Conservation (phyloP, 176 grass and related monocot genomes). For the Triticum turgidum region DNA sequence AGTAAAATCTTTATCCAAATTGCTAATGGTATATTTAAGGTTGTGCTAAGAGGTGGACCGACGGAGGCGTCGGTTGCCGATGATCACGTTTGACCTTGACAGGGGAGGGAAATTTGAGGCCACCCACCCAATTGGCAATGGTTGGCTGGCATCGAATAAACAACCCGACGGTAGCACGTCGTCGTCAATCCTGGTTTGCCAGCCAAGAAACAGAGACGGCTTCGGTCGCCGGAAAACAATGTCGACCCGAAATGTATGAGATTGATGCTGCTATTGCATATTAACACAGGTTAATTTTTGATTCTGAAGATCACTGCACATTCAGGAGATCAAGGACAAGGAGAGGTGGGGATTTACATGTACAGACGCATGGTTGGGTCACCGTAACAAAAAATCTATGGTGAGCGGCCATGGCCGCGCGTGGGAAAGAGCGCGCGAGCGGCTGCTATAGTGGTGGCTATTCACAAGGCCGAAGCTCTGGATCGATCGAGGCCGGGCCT, state of each 20-base stretch:
- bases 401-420: slow-evolving; percentile 42
- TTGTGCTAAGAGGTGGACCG: not conserved
- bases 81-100: not conserved
- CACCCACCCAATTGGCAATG: not conserved
- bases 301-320: not conserved
- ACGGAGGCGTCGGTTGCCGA: not conserved
- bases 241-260: not conserved
- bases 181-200: not conserved
- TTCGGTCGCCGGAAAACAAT: not conserved
- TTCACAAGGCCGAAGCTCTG: not conserved
- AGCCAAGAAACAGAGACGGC: not conserved
- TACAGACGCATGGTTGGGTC: slow-evolving; percentile 18
- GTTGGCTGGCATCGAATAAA: not conserved
- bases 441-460: not conserved
- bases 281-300: not conserved
- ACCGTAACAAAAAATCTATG: slow-evolving; percentile 32
- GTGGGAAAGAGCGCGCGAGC: not conserved
- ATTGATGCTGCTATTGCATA: not conserved
- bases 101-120: not conserved
- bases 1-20: not conserved
- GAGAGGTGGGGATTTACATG: not conserved
- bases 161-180: not conserved
- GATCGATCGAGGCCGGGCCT: not conserved
- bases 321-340: not conserved
- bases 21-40: not conserved